phyloP scores from a whole-genome alignment of 1,139 yeast species.

The Petasospora rhodanensis region DNA sequence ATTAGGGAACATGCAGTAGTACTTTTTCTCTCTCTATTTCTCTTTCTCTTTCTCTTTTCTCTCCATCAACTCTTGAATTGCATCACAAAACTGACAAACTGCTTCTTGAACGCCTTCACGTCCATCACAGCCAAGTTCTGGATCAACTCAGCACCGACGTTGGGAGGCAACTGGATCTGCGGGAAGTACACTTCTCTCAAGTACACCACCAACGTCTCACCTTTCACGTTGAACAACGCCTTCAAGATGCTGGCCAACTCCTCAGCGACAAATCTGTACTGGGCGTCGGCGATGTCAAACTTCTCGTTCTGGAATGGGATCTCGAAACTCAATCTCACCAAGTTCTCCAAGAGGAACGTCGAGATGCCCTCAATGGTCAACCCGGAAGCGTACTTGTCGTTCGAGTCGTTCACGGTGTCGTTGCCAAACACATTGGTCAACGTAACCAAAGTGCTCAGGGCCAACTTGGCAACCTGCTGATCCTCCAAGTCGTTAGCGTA shows the following conservation, averaged over 20 bases:
- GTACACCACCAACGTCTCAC: constrained; percentile 41
- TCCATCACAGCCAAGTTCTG: constrained; percentile 50
- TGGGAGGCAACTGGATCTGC: constrained; percentile 56
- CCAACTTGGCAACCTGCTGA: constrained; percentile 53
- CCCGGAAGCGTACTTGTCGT: constrained; percentile 50
- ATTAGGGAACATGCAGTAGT: too few relatives aligned
- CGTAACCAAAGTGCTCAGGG: constrained; percentile 65
- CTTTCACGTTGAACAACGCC: constrained; percentile 41
- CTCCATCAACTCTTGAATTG: constrained; percentile 25
- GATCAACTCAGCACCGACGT: constrained; percentile 53
- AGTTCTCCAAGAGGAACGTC: constrained; percentile 62
- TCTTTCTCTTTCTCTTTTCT: background rate
- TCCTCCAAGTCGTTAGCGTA: constrained; percentile 59
- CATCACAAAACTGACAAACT: constrained; percentile 53
- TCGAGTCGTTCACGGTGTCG: constrained; percentile 55
- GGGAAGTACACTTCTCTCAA: constrained; percentile 50
- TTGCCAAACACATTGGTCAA: constrained; percentile 65
- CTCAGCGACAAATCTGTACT: constrained; percentile 64
- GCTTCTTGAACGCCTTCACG: constrained; percentile 59
- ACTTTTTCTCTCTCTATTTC: background rate
- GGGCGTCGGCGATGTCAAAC: constrained; percentile 73
- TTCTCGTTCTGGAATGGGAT: constrained; percentile 68
- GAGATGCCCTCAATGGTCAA: constrained; percentile 68
- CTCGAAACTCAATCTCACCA: constrained; percentile 69
- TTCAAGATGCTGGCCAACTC: constrained; percentile 73